A percentile compares a stretch with the other conserved stretches of the same genome.
Conservation (phyloP, 441 rosid genomes). For the Geranium incanum region DNA sequence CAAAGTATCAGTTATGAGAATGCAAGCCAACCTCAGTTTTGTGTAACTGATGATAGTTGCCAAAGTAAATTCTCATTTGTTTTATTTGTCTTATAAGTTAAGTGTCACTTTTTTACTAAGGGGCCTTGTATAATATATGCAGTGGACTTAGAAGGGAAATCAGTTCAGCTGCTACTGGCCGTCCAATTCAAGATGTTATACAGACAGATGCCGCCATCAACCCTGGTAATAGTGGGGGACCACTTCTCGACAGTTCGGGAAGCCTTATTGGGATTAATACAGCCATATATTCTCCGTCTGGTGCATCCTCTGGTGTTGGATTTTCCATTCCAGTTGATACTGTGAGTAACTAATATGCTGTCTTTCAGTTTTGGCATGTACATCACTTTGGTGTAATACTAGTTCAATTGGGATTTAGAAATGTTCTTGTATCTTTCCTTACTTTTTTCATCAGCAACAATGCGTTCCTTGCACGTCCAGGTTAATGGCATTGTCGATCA, state of each 20-base stretch:
- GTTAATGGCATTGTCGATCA: constrained; percentile 89
- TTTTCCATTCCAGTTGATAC: constrained; percentile 98
- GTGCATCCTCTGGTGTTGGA: constrained; percentile 97
- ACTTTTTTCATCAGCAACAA: no score
- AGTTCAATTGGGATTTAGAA: background rate
- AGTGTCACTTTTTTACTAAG: background rate
- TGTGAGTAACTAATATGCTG: constrained; percentile 37
- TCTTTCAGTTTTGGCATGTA: background rate
- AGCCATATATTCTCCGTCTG: constrained; percentile 96
- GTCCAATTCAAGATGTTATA: constrained; percentile 98
- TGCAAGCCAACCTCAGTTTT: background rate
- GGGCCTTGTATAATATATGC: constrained; percentile 11
- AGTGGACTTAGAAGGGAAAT: constrained; percentile 96
- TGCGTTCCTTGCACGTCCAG: constrained; percentile 32
- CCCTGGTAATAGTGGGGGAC: constrained; percentile 98
- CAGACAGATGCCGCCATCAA: constrained; percentile 97
- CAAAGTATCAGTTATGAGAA: background rate
- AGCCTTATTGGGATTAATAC: constrained; percentile 89
- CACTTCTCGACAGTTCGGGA: constrained; percentile 91
- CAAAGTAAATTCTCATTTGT: background rate
- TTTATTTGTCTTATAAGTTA: background rate
- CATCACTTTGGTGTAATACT: background rate
- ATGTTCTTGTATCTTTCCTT: background rate
- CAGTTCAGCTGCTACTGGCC: constrained; percentile 97
- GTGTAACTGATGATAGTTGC: no score